phyloP scores from a whole-genome alignment of 345 rosid genomes.

The Cardamine chenopodiifolia region DNA sequence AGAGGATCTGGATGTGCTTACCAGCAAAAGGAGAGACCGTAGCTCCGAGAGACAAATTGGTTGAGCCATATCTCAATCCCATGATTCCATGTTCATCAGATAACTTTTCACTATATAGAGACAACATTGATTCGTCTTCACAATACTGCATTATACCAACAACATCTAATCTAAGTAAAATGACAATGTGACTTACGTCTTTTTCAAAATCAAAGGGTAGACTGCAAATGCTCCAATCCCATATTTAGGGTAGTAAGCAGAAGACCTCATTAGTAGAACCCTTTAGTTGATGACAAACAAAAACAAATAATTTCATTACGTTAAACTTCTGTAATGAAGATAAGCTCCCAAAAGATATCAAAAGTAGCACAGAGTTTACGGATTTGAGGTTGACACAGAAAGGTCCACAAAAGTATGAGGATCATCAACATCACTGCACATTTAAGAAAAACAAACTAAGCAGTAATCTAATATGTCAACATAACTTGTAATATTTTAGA shows the following conservation, averaged over 20 bases:
- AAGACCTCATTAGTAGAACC: constrained; percentile 65
- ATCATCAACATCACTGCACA: constrained; percentile 76
- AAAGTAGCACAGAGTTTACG: constrained; percentile 50
- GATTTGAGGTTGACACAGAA: constrained; percentile 73
- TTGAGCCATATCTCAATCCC: constrained; percentile 87
- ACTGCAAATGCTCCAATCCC: constrained; percentile 83
- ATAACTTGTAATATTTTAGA: neutral
- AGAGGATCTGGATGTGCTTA: constrained; percentile 35
- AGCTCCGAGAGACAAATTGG: constrained; percentile 71
- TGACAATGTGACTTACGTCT: constrained; percentile 45
- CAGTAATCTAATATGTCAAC: neutral
- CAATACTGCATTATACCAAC: neutral
- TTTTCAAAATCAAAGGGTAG: constrained; percentile 62
- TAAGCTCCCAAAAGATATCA: neutral
- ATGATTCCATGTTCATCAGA: constrained; percentile 66
- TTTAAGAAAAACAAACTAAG: neutral
- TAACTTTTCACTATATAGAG: constrained; percentile 47
- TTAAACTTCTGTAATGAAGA: neutral
- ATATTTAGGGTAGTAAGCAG: constrained; percentile 69
- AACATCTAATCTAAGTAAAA: neutral
- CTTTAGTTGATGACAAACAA: constrained; percentile 53
- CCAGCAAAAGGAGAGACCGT: constrained; percentile 62
- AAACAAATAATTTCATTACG: neutral
- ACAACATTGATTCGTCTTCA: neutral
- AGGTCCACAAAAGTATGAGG: constrained; percentile 94